Evolutionary conservation across 352 stramenopile genomes (phyloP).

Genomic region (Phytophthora pinifolia): DNA sequence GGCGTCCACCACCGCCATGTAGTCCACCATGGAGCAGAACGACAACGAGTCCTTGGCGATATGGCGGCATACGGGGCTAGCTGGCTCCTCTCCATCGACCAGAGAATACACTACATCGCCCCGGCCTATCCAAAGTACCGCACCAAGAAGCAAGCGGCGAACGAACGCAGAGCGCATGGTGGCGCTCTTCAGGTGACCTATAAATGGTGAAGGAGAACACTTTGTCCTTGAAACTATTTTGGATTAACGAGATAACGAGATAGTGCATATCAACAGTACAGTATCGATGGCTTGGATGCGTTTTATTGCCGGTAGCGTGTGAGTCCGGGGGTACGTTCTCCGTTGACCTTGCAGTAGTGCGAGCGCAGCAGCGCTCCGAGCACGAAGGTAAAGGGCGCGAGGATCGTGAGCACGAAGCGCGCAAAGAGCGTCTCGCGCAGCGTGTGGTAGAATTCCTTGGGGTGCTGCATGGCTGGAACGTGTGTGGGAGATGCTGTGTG

Average conservation of each 20-base stretch:
- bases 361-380: slow-evolving; percentile 22
- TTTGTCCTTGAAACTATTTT: slow-evolving; percentile 19
- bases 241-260: slow-evolving; percentile 2
- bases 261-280: neutral
- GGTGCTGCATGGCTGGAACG: slow-evolving; percentile 17
- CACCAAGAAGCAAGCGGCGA: slow-evolving; percentile 1
- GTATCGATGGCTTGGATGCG: neutral
- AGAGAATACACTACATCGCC: neutral
- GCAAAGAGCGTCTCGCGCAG: slow-evolving; percentile 31
- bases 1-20: slow-evolving; percentile 66
- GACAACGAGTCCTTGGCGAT: slow-evolving; percentile 66
- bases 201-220: slow-evolving; percentile 6
- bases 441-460: slow-evolving; percentile 19
- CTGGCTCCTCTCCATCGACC: slow-evolving; percentile 47
- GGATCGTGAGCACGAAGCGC: slow-evolving; percentile 26
- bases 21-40: slow-evolving; percentile 88
- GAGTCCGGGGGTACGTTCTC: slow-evolving; percentile 23
- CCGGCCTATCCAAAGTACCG: slow-evolving; percentile 1
- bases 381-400: slow-evolving; percentile 26
- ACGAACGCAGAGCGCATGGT: neutral
- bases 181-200: slow-evolving; percentile 1
- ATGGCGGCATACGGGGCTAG: slow-evolving; percentile 40
- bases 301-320: slow-evolving; percentile 27
- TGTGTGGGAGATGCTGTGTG: no score
- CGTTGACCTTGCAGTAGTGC: slow-evolving; percentile 33